Evolutionary conservation across 2,329 filamentous ascomycete species (phyloP).

Genomic region (Drechslerella coelobrocha): DNA sequence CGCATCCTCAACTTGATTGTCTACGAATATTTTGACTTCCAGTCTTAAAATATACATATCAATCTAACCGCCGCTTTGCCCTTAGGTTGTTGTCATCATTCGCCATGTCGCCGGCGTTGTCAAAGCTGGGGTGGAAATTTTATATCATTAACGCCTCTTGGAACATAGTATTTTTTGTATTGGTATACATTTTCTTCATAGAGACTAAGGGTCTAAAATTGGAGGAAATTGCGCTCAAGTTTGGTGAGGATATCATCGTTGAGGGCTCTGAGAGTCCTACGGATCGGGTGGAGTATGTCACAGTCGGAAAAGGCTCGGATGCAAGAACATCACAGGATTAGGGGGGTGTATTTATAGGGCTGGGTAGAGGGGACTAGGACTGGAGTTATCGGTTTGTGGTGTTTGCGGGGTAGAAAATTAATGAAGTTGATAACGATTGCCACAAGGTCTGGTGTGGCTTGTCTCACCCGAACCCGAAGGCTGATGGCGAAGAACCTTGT

Average conservation of each 20-base stretch:
- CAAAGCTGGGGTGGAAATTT: constrained; percentile 56
- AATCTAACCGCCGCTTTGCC: neutral
- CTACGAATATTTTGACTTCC: constrained; percentile 8
- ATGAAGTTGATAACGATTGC: no score
- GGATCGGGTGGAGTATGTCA: neutral
- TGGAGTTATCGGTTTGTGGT: neutral
- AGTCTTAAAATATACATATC: constrained; percentile 3
- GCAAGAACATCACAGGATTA: neutral
- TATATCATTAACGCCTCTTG: constrained; percentile 56
- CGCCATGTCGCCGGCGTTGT: constrained; percentile 56
- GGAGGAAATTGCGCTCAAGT: constrained; percentile 55
- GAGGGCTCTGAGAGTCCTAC: constrained; percentile 18
- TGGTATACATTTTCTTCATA: constrained; percentile 55
- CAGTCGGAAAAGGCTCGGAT: neutral
- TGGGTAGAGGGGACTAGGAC: neutral
- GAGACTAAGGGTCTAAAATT: constrained; percentile 56
- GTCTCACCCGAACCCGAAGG: no score
- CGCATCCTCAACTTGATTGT: neutral
- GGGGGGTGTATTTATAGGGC: neutral
- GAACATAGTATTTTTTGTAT: constrained; percentile 54
- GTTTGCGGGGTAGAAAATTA: no score
- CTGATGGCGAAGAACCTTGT: no score
- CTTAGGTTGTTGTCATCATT: constrained; percentile 55
- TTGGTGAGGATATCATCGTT: constrained; percentile 51
- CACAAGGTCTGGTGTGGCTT: no score